Base-by-base conservation (phyloP, 805 yeast species). In the Cyberlindnera xylosilytica region DNA sequence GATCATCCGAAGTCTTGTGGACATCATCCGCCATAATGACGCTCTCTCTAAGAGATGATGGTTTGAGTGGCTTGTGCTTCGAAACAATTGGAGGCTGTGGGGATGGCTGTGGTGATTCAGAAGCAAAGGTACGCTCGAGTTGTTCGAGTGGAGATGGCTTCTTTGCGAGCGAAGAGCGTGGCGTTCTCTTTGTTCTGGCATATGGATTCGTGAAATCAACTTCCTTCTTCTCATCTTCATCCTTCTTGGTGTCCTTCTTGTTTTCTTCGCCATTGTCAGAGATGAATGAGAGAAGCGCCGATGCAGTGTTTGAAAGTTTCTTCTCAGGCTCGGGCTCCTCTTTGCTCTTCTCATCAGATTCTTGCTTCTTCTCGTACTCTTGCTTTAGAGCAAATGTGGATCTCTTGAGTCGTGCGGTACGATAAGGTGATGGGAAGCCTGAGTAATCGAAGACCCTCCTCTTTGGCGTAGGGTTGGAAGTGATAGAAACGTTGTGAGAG, bases 251-350 rank as follows among this genome's bases (percentile, higher is more conserved):
- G 31, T 45, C 42, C 13, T 12, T 20, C 19, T 22, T 30, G 18
- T 39, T 17, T 7, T 42, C 44, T 4, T 26, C 49, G 9, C 53
- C 57, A 7, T 54, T 51, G n/a, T 53, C 54, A 26, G 66, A 70
- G n/a, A 73, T 52, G 33, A 73, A 58, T 4, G 78, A 72, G 33
- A 75, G 54, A 36, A 76, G 58, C 1, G 79, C 71, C 39, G 73
- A 62, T 1, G 81, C 81, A 0, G 80, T 70, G 27, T 64, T 67
- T 47, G 77, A 73, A 40, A 70, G 41, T 44, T 62, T 64, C 46
- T 63, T 62, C 39, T 41, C 36, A 35, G 44, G 42, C 34, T 40
- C 36, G 17, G 36, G 41, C 18, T 20, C 17, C 4, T 22, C 30
- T 22, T 24, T 29, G 6, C 6, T 11, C 38, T 38, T 33, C 23